Evolutionary conservation across 495 filamentous ascomycete species (phyloP), one percentile per base, ranked within the genome.

Genomic region (Aspergillus sparsus): DNA sequence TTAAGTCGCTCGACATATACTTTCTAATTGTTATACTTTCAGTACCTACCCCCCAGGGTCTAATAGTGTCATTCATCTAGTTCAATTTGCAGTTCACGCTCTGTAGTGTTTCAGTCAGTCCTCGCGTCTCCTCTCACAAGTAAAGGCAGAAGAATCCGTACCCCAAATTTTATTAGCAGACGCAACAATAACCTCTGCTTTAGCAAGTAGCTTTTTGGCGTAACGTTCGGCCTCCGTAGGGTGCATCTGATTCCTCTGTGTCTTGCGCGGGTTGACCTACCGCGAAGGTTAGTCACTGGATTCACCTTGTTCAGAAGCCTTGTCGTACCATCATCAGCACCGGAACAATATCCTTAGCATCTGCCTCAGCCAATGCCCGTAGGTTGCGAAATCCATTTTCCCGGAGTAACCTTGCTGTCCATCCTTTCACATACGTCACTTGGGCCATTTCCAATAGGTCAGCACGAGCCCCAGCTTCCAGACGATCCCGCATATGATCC

Each of bases 371-470:
- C 35, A 93, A 75, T 0, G 83, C 79, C 39, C 83, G 82, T 49
- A 93, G 71, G 18, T 82, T 87, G 61, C 82, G 85, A 65, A 88
- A 85, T 0, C 90, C 90, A 71, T 89, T 91, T 39, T 93, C 90
- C 74, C 88, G 85, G 55, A 94, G 87, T 5, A 91, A 71, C 6
- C 89, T 75, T 53, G 90, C 90, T 0, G 89, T 92, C 57, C 85
- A 84, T 60, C 87, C 89, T 69, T 94, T 93, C 45, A 93, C 82
- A 61, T 83, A 91, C 0, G 87, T 88, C 15, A 93, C 83, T 71
- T 90, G 84, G 0, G 89, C 82, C 64, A 93, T 78, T 31, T 86
- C 86, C 27, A 93, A 74, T 18, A 92, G 77, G 65, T 93, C 90
- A 0, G 88, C 85, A 42, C 82, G 83, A 5, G 89, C 89, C 3